Evolutionary conservation across 352 stramenopile genomes (phyloP), one percentile per base, ranked within the genome.

Genomic region (Discostella stelligera): DNA sequence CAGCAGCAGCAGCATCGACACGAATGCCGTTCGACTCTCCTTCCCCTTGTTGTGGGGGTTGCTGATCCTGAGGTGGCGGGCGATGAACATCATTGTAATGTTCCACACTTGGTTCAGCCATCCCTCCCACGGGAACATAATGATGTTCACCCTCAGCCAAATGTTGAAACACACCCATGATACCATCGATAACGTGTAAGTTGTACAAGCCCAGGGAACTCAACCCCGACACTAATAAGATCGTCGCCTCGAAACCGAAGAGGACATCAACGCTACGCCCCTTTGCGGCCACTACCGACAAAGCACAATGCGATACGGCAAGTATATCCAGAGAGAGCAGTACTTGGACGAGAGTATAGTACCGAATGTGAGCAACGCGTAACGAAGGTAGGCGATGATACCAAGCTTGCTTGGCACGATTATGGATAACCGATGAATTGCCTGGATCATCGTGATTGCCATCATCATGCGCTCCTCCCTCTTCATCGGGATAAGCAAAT

Each of bases 181-280:
- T 30, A 25, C 83, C 90, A 89, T 99, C 97, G 30, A 99, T 87
- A 0, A 97, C 85, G 77, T 98, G 95, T n/a, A 99, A 84, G 65
- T 95, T 48, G 71, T 87, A 94, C 50, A 94, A 89, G 55, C 96
- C 72, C 27, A 96, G 91, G 0, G 93, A 95, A 59, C 93, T 92
- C 32, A 96, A 83, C n/a, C 97, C 89, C n/a, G 94, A 95, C 16
- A 98, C 88, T 3, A 96, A 78, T 14, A 99, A 83, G 55, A 99
- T 98, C 8, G 97, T 83, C 66, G 96, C 97, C 90, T 99, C 97
- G 79, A 99, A 98, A 50, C 92, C 95, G 83, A 99, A 99, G 2
- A 98, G 87, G 50, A 98, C 95, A 23, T 96, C 93, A 13, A 98
- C 96, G 0, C 91, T 95, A 0, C 95, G 89, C 5, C 96, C 96